Evolutionary conservation across 768 basidiomycete species (phyloP).

Genomic region (Suillus tomentosus): DNA sequence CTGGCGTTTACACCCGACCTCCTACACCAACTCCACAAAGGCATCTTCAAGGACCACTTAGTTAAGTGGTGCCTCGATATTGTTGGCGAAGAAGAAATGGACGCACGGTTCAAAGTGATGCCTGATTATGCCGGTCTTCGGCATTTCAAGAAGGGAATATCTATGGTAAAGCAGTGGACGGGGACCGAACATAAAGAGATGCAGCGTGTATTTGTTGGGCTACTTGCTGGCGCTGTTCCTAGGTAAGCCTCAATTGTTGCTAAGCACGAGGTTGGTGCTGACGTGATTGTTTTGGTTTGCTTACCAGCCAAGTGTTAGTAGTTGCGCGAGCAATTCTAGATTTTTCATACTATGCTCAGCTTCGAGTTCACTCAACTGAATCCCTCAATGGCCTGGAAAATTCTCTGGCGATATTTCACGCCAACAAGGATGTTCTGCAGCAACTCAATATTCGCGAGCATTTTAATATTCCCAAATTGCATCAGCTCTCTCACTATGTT

Average conservation of each 20-base stretch:
- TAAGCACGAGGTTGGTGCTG: constrained; percentile 4
- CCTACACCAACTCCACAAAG: constrained; percentile 52
- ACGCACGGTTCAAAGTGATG: constrained; percentile 19
- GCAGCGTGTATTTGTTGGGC: constrained; percentile 35
- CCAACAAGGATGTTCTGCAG: constrained; percentile 30
- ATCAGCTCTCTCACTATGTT: constrained; percentile 31
- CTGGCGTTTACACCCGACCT: constrained; percentile 39
- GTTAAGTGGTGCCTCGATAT: constrained; percentile 35
- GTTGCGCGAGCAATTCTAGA: constrained; percentile 34
- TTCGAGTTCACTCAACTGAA: constrained; percentile 27
- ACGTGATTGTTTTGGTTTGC: not conserved
- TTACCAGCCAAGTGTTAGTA: constrained; percentile 19
- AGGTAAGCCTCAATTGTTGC: not conserved
- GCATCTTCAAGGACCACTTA: constrained; percentile 47
- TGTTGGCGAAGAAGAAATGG: constrained; percentile 17
- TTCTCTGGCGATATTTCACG: constrained; percentile 29
- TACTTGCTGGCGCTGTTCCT: constrained; percentile 29
- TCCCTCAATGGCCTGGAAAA: constrained; percentile 28
- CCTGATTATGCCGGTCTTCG: constrained; percentile 15
- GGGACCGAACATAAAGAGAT: constrained; percentile 44
- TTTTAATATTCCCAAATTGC: constrained; percentile 42
- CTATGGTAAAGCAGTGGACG: constrained; percentile 42
- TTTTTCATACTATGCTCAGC: constrained; percentile 36
- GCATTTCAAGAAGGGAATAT: constrained; percentile 47
- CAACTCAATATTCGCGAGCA: constrained; percentile 25